These are phyloP conservation scores for Lanmaoa rubissima DNA, from an alignment of 768 basidiomycete genomes.

Conservation along the genomic window DNA sequence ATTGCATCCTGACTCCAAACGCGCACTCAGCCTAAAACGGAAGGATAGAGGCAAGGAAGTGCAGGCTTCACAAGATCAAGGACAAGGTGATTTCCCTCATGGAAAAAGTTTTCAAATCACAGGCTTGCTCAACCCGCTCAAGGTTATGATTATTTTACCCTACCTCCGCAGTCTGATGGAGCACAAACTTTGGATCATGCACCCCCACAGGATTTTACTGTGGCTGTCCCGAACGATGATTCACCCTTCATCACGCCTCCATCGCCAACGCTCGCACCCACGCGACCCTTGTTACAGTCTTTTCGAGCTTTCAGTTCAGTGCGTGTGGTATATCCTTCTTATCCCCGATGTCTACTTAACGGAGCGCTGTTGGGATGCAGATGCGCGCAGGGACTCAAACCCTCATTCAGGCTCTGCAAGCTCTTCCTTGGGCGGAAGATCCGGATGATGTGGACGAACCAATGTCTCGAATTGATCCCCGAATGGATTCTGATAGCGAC, in stretches of 20 bases:
- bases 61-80: constrained; percentile 21
- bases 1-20: constrained; percentile 41
- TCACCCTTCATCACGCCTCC: constrained; percentile 73
- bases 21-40: constrained; percentile 55
- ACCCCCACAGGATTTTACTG: constrained; percentile 5
- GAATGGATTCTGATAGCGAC: constrained; percentile 58
- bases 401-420: constrained; percentile 84
- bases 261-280: constrained; percentile 51
- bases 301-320: constrained; percentile 75
- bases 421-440: constrained; percentile 73
- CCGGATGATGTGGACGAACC: constrained; percentile 69
- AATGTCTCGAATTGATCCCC: constrained; percentile 39
- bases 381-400: constrained; percentile 88
- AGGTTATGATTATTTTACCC: constrained; percentile 12
- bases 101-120: constrained; percentile 13
- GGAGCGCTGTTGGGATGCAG: constrained; percentile 37
- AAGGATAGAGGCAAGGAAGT: constrained; percentile 49
- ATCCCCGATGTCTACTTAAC: not conserved
- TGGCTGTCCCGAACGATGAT: constrained; percentile 39
- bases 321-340: constrained; percentile 27
- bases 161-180: constrained; percentile 24
- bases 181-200: constrained; percentile 5
- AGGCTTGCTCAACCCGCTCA: constrained; percentile 8
- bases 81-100: constrained; percentile 31
- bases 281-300: constrained; percentile 46